Conservation (phyloP, 2,329 filamentous ascomycete genomes). For the Chaetomiaceae sp. region DNA sequence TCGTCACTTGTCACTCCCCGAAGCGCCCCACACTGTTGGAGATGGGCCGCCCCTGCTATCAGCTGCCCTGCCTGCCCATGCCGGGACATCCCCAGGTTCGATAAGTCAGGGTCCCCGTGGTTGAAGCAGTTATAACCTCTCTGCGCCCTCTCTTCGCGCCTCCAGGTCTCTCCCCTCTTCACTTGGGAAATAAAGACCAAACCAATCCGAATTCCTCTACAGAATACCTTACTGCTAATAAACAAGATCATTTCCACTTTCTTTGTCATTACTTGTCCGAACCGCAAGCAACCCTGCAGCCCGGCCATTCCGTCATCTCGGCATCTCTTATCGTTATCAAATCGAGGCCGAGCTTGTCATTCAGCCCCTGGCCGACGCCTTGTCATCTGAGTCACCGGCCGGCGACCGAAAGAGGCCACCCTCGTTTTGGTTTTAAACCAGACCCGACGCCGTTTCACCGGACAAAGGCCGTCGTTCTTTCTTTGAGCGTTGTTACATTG, state of each 20-base stretch:
- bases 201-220: background rate
- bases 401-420: slow-evolving; percentile 11
- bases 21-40: background rate
- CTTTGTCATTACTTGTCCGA: background rate
- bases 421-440: slow-evolving; percentile 4
- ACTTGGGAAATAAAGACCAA: slow-evolving; percentile 2
- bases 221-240: background rate
- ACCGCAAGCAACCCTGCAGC: slow-evolving; percentile 3
- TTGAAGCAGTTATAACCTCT: slow-evolving; percentile 12
- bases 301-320: slow-evolving; percentile 11
- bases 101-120: slow-evolving; percentile 13
- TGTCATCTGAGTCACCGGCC: slow-evolving; percentile 17
- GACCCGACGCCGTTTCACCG: background rate
- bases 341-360: slow-evolving; percentile 4
- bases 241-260: background rate
- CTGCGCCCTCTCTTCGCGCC: slow-evolving; percentile 3
- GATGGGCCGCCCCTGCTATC: slow-evolving; percentile 10
- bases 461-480: background rate
- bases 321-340: slow-evolving; percentile 12
- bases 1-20: slow-evolving; percentile 12
- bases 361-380: slow-evolving; percentile 4
- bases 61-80: slow-evolving; percentile 5
- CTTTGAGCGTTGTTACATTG: background rate
- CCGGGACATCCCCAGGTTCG: slow-evolving; percentile 1
- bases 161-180: background rate